Percentiles rank a stretch among this genome's conserved stretches.
These are phyloP conservation scores for Macroventuria anomochaeta DNA, from an alignment of 2,329 filamentous ascomycete genomes.

Conservation along the genomic window DNA sequence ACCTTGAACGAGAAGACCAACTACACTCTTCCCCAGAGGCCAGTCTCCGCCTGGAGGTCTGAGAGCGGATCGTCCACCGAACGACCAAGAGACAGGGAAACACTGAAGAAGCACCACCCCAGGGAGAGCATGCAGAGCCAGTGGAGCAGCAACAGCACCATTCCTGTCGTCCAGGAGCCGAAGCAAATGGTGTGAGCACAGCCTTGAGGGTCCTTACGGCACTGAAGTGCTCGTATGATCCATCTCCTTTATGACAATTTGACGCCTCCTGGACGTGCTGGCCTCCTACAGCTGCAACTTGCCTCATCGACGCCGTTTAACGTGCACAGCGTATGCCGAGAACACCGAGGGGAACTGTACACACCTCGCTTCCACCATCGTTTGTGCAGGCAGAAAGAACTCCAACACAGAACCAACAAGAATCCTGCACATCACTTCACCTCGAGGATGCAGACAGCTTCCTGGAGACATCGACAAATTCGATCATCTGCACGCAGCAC, in stretches of 20 bases:
- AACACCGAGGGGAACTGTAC: too few species aligned
- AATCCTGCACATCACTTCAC: too few species aligned
- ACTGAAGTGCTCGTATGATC: not conserved
- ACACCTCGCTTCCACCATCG: not conserved
- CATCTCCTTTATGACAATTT: not conserved
- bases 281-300: not conserved
- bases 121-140: conserved; percentile 22
- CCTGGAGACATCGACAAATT: too few species aligned
- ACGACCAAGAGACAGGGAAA: conserved; percentile 7
- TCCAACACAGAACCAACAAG: too few species aligned
- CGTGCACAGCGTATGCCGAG: too few species aligned
- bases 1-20: conserved; percentile 23
- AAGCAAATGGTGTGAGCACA: conserved; percentile 31
- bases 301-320: too few species aligned
- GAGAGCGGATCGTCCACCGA: conserved; percentile 25
- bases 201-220: not conserved
- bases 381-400: not conserved
- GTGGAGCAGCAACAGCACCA: conserved; percentile 24
- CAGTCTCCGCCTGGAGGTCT: conserved; percentile 9
- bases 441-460: too few species aligned
- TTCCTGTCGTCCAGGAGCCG: conserved; percentile 26
- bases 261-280: too few species aligned
- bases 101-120: conserved; percentile 14
- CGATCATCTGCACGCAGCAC: not conserved
- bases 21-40: conserved; percentile 23